A percentile compares a stretch with the other conserved stretches of the same genome.
Evolutionary conservation across 2,329 filamentous ascomycete genomes (phyloP).

Genomic region (Colletotrichum camelliae): DNA sequence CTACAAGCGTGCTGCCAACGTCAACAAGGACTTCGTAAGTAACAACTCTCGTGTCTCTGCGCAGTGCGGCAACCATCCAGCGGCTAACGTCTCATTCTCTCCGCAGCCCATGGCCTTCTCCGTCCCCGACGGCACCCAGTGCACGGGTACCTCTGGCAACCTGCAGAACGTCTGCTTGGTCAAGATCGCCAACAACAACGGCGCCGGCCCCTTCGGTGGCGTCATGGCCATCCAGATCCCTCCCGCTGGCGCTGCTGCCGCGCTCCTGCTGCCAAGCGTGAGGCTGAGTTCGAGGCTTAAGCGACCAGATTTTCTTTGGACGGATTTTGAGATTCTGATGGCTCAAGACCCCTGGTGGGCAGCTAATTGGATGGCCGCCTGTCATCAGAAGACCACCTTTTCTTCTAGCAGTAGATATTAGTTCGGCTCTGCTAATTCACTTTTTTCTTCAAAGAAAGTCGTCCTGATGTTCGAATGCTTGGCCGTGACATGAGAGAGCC

Average conservation of each 20-base stretch:
- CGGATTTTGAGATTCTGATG: background rate
- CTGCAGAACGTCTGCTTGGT: constrained; percentile 43
- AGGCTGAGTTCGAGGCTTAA: background rate
- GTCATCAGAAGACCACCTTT: background rate
- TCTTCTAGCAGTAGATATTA: background rate
- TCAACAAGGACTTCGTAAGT: constrained; percentile 32
- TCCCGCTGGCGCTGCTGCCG: constrained; percentile 3
- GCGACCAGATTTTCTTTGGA: background rate
- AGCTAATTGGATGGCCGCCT: background rate
- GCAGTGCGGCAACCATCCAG: background rate
- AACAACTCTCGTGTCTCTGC: background rate
- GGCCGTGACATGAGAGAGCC: background rate
- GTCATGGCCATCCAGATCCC: constrained; percentile 45
- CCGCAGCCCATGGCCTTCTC: constrained; percentile 34
- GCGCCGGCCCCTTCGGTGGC: constrained; percentile 45
- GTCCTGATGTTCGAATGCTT: background rate
- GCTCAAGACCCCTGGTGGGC: constrained; percentile 3
- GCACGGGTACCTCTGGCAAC: constrained; percentile 38
- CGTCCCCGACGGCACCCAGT: constrained; percentile 43
- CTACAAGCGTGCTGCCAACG: constrained; percentile 34
- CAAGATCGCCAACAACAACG: constrained; percentile 47
- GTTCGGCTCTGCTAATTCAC: background rate
- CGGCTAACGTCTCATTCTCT: background rate
- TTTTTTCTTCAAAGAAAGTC: background rate
- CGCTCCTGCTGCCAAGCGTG: constrained; percentile 13